Evolutionary conservation across 768 basidiomycete genomes (phyloP).

Genomic region (Russula earlei): DNA sequence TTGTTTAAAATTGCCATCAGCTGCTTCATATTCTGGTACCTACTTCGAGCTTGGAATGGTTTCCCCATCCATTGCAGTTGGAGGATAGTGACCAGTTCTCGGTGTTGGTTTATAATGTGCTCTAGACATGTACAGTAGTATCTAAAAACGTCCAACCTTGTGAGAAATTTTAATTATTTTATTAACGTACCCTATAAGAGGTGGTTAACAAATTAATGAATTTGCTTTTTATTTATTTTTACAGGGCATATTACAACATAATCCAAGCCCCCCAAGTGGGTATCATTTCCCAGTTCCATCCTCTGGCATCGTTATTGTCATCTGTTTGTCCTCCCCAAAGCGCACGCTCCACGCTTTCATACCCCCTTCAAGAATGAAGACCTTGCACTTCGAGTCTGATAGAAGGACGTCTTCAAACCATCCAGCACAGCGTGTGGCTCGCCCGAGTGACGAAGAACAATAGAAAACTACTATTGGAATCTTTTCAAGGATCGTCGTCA

Average conservation of each 20-base stretch:
- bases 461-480: slow-evolving; percentile 24
- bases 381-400: slow-evolving; percentile 9
- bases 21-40: too few species aligned
- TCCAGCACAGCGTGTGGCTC: slow-evolving; percentile 21
- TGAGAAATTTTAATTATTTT: too few species aligned
- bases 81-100: too few species aligned
- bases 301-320: slow-evolving; percentile 41
- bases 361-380: slow-evolving; percentile 22
- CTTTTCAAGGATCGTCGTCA: slow-evolving; percentile 26
- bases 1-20: too few species aligned
- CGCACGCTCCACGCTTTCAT: slow-evolving; percentile 22
- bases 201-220: too few species aligned
- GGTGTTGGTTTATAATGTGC: too few species aligned
- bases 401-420: slow-evolving; percentile 23
- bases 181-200: too few species aligned
- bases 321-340: slow-evolving; percentile 17
- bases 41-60: too few species aligned
- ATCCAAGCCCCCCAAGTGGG: background rate
- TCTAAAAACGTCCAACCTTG: too few species aligned
- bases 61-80: too few species aligned
- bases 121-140: too few species aligned
- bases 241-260: background rate
- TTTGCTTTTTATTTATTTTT: too few species aligned
- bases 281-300: background rate
- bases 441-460: slow-evolving; percentile 21